These are phyloP conservation scores for Stipa capillata DNA, from an alignment of 176 grass and related monocot genomes.

Conservation along the genomic window DNA sequence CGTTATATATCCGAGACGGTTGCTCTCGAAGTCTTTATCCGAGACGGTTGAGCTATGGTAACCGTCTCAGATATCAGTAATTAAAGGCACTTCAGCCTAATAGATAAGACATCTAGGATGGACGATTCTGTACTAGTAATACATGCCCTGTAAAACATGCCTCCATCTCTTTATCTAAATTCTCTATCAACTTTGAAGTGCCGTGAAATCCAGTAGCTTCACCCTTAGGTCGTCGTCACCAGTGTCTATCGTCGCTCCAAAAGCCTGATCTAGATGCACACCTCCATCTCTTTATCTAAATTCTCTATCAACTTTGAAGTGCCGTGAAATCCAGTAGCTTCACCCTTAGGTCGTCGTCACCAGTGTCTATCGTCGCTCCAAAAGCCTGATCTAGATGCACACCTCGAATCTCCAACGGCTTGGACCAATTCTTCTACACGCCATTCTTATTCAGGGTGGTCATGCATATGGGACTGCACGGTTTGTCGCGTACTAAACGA, in stretches of 20 bases:
- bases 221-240: background rate
- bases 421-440: background rate
- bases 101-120: too few relatives aligned
- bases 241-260: background rate
- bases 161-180: too few relatives aligned
- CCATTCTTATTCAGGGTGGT: background rate
- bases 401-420: background rate
- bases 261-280: background rate
- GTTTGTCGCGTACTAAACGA: background rate
- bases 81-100: too few relatives aligned
- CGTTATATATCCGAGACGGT: too few relatives aligned
- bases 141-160: too few relatives aligned
- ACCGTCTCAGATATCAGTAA: too few relatives aligned
- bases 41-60: too few relatives aligned
- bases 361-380: background rate
- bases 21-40: too few relatives aligned
- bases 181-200: background rate
- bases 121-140: too few relatives aligned
- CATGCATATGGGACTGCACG: too few relatives aligned
- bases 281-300: too few relatives aligned
- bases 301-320: background rate
- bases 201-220: background rate
- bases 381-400: background rate
- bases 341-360: background rate
- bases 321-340: background rate